Evolutionary conservation across 2,329 filamentous ascomycete genomes (phyloP), one percentile per base, ranked within the genome.

Genomic region (Talaromyces sp.): DNA sequence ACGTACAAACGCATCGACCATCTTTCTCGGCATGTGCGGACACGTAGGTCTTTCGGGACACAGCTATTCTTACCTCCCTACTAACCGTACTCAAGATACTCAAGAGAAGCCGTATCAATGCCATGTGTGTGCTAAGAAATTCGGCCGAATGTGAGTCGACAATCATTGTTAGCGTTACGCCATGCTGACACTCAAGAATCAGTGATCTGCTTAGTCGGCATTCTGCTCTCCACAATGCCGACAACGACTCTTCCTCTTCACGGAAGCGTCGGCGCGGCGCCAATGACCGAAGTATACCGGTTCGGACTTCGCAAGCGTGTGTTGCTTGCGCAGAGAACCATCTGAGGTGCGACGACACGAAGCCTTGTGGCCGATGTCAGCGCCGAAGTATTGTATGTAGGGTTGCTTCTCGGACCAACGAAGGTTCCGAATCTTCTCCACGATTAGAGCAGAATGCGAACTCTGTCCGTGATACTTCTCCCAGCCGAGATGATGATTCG

Each of bases 1-100:
- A 66, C 67, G 2, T 76, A 74, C 56, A 73, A 69, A 47, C 70
- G 74, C 5, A 60, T 73, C 48, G 74, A 76, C 54, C 74, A 76
- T 67, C 68, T 76, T 9, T 70, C 72, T 11, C 73, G 74, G 33
- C 74, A 76, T 67, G 70, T 76, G 22, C 71, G 74, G n/a, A 74
- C 74, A 10, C 74, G 74, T 77, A 68, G 5, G 67, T 69, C 16
- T 39, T n/a, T n/a, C 57, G n/a, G 5, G 4, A 35, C 10, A 22
- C 7, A 19, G 6, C 14, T 43, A 7, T 19, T 22, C 35, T 33
- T 37, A 31, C 13, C 4, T 37, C 11, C 37, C 10, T n/a, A 19
- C 56, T 60, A 14, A 54, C 19, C 27, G 22, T 19, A 58, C 19
- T 11, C 41, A 59, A 76, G 74, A 76, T 61, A 74, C 73, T 2